Conservation (phyloP, 2,329 filamentous ascomycete species). For the Arthrobotrys entomopaga region DNA sequence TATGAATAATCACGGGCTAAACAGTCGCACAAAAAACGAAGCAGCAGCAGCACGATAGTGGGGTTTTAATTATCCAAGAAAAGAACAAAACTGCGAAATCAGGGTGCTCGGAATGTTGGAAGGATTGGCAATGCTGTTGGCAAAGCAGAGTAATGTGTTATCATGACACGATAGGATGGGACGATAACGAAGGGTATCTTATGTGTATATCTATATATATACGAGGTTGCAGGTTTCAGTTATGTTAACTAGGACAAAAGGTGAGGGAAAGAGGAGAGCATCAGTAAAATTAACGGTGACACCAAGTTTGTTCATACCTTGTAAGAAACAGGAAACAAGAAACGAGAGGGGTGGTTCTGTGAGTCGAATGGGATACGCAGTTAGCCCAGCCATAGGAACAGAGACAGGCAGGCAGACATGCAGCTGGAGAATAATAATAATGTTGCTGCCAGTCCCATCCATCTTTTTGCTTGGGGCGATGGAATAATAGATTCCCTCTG, state of each 20-base stretch:
- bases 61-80: conserved; percentile 40
- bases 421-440: too few species aligned
- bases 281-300: conserved; percentile 31
- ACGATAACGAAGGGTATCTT: conserved; percentile 1
- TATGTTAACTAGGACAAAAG: conserved; percentile 4
- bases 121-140: conserved; percentile 36
- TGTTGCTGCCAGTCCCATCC: too few species aligned
- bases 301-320: conserved; percentile 9
- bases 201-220: conserved; percentile 19
- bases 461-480: too few species aligned
- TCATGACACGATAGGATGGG: conserved; percentile 38
- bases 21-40: conserved; percentile 29
- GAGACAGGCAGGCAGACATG: too few species aligned
- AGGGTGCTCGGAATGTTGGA: conserved; percentile 20
- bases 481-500: too few species aligned
- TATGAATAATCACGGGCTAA: conserved; percentile 13
- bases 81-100: conserved; percentile 18
- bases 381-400: too few species aligned
- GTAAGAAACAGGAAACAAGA: not conserved
- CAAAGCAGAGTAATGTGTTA: conserved; percentile 29
- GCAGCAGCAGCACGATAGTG: conserved; percentile 22
- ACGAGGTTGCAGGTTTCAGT: conserved; percentile 20
- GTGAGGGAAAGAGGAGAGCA: conserved; percentile 18
- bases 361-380: not conserved
- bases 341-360: not conserved